These are phyloP conservation scores for Diaporthe humulicola DNA, from an alignment of 2,329 filamentous ascomycete genomes.

Conservation along the genomic window DNA sequence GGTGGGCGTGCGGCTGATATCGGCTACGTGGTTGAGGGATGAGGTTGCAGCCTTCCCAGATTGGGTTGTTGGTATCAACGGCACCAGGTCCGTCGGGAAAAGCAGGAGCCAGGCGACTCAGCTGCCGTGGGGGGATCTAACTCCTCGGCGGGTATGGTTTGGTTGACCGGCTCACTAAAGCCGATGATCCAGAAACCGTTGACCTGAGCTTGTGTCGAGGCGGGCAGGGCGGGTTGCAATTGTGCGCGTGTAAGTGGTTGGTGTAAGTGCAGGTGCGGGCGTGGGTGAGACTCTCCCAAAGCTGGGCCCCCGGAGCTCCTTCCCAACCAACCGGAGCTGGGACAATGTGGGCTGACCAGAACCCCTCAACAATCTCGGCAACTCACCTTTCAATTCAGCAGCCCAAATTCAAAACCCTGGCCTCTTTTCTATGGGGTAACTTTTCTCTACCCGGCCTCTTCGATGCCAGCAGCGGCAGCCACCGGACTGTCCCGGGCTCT, in stretches of 20 bases:
- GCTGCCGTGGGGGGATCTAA: not conserved
- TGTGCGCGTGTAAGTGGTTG: not conserved
- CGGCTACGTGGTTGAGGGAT: conserved; percentile 25
- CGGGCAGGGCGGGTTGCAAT: not conserved
- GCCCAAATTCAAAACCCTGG: not conserved
- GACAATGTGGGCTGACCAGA: conserved; percentile 7
- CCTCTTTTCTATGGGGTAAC: not conserved
- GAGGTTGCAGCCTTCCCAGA: conserved; percentile 22
- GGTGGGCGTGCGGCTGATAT: conserved; percentile 23
- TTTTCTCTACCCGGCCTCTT: conserved; percentile 1
- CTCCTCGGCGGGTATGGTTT: not conserved
- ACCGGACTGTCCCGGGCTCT: conserved; percentile 14
- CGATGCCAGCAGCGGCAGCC: not conserved
- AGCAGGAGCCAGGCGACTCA: conserved; percentile 17
- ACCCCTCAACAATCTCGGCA: conserved; percentile 10
- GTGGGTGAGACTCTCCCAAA: conserved; percentile 23
- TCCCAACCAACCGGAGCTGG: conserved; percentile 25
- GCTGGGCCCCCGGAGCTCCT: not conserved
- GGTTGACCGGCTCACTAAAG: conserved; percentile 35
- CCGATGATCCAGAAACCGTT: conserved; percentile 22
- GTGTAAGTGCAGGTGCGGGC: conserved; percentile 9
- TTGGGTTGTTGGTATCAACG: conserved; percentile 8
- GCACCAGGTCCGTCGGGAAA: conserved; percentile 20
- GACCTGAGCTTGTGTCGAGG: conserved; percentile 18
- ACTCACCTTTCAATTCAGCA: conserved; percentile 32